Evolutionary conservation across 768 basidiomycete genomes (phyloP).

Genomic region (Suillus ampliporus): DNA sequence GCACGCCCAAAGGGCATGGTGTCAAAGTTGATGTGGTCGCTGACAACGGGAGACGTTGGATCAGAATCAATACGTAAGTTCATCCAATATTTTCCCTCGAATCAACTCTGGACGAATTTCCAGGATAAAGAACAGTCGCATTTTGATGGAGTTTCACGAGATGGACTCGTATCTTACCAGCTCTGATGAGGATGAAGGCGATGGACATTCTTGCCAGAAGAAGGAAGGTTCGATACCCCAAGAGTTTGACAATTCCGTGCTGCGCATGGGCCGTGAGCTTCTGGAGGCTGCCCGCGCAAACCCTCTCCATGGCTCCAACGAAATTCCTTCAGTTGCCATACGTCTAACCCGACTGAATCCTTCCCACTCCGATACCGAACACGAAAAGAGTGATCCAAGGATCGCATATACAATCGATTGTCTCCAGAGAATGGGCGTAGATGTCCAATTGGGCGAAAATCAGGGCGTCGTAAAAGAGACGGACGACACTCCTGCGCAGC

Average conservation of each 20-base stretch:
- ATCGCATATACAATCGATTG: constrained; percentile 62
- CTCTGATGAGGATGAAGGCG: constrained; percentile 55
- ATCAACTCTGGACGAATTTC: constrained; percentile 2
- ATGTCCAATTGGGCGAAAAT: constrained; percentile 70
- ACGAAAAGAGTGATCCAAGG: constrained; percentile 50
- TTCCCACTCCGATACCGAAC: constrained; percentile 32
- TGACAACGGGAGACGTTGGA: constrained; percentile 77
- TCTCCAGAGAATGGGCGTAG: constrained; percentile 66
- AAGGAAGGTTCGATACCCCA: constrained; percentile 45
- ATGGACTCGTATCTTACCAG: constrained; percentile 78
- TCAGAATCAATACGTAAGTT: constrained; percentile 86
- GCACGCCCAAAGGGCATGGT: constrained; percentile 30
- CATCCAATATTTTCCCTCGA: constrained; percentile 8
- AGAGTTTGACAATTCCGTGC: constrained; percentile 73
- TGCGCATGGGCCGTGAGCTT: constrained; percentile 73
- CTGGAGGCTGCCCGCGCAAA: constrained; percentile 66
- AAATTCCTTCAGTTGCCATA: constrained; percentile 56
- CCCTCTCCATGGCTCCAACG: constrained; percentile 40
- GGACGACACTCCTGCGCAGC: constrained; percentile 25
- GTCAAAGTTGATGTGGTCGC: constrained; percentile 86
- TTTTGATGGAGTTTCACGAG: constrained; percentile 83
- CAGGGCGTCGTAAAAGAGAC: constrained; percentile 16
- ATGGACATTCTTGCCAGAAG: constrained; percentile 18
- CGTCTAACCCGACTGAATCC: constrained; percentile 75
- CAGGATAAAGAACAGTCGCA: constrained; percentile 78